These are phyloP conservation scores for Gastrolobium villosum DNA, from an alignment of 306 rosid species.

Conservation along the genomic window DNA sequence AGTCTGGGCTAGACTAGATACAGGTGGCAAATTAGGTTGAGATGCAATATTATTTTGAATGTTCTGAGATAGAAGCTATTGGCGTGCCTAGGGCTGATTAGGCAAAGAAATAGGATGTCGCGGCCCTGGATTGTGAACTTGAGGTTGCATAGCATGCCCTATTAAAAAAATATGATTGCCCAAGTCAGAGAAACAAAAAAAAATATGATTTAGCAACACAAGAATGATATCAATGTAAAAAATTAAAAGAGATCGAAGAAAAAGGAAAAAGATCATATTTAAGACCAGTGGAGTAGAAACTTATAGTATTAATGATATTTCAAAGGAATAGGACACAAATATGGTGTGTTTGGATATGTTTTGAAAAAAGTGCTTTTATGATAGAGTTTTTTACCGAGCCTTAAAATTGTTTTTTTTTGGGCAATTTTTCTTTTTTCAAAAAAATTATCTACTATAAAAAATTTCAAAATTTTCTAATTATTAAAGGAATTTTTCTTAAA, in stretches of 20 bases:
- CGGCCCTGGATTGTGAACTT: constrained; percentile 78
- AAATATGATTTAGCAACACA: constrained; percentile 23
- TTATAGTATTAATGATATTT: background rate
- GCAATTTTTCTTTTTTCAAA: constrained; percentile 49
- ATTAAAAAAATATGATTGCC: constrained; percentile 39
- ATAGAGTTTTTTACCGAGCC: constrained; percentile 1
- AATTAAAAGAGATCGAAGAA: constrained; percentile 3
- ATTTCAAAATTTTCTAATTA: too few relatives aligned
- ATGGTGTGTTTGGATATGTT: background rate
- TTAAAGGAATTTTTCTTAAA: background rate
- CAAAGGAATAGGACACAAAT: constrained; percentile 25
- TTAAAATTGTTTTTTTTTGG: background rate
- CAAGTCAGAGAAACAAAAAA: constrained; percentile 33
- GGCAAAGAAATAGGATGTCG: constrained; percentile 65
- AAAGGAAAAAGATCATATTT: constrained; percentile 22
- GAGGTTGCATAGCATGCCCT: constrained; percentile 73
- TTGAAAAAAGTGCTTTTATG: background rate
- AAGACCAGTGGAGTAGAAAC: constrained; percentile 35
- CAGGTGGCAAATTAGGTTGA: constrained; percentile 67
- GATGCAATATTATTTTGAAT: constrained; percentile 71
- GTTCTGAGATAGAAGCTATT: constrained; percentile 75
- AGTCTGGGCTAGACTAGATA: constrained; percentile 67
- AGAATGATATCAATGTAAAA: constrained; percentile 37
- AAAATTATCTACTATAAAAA: background rate
- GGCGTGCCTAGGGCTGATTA: constrained; percentile 81